Conservation (phyloP, 441 rosid species). For the Macaranga tanarius region DNA sequence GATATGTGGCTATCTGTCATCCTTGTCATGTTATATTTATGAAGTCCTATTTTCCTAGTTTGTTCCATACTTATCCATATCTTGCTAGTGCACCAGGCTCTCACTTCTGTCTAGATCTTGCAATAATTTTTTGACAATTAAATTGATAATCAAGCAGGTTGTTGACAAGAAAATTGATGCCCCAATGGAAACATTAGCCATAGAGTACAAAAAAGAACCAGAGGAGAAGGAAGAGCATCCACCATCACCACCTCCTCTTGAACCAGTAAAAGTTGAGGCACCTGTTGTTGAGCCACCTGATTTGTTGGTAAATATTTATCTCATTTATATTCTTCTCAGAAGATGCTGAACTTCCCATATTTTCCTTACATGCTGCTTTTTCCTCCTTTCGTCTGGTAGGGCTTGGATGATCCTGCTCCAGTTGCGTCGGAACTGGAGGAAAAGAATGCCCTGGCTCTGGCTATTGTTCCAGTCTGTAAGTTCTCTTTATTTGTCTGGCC, state of each 20-base stretch:
- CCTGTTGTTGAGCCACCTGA: conserved; percentile 73
- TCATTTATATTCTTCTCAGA: not conserved
- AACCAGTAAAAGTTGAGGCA: conserved; percentile 63
- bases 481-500: conserved; percentile 7
- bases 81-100: not conserved
- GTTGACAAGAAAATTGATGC: conserved; percentile 54
- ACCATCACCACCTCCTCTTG: conserved; percentile 53
- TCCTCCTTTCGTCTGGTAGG: conserved; percentile 34
- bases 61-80: not conserved
- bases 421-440: conserved; percentile 68
- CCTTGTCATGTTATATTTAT: not conserved
- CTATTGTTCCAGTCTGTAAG: conserved; percentile 79
- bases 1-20: not conserved
- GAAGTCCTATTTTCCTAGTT: not conserved
- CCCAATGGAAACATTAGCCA: conserved; percentile 75
- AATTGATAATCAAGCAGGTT: conserved; percentile 32
- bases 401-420: conserved; percentile 72
- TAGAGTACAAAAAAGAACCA: conserved; percentile 59
- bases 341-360: not conserved
- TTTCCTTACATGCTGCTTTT: conserved; percentile 5
- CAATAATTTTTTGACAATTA: conserved; percentile 9
- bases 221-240: conserved; percentile 47
- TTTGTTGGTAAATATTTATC: conserved; percentile 55
- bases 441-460: conserved; percentile 88
- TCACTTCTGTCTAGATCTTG: conserved; percentile 2